phyloP scores from a whole-genome alignment of 495 filamentous ascomycete species.

The Aspergillus leporis region DNA sequence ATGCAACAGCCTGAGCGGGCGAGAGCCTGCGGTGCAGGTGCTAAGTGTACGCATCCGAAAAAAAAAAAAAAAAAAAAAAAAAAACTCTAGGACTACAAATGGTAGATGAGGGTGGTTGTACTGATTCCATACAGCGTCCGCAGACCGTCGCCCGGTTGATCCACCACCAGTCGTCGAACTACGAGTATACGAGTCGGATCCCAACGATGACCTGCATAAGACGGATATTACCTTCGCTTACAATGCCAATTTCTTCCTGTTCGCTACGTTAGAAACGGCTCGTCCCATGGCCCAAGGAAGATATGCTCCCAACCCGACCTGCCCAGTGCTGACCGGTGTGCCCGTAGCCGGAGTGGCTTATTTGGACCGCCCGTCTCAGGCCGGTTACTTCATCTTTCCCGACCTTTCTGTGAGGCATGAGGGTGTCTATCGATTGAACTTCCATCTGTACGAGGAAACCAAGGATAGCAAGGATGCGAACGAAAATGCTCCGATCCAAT shows the following conservation, averaged over 20 bases:
- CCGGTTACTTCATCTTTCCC: slow-evolving; percentile 97
- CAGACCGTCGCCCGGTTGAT: slow-evolving; percentile 94
- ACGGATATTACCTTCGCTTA: slow-evolving; percentile 88
- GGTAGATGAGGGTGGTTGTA: slow-evolving; percentile 3
- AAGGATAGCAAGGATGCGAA: slow-evolving; percentile 74
- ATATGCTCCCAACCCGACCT: slow-evolving; percentile 63
- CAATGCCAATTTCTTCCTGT: slow-evolving; percentile 98
- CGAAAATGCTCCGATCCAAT: slow-evolving; percentile 41
- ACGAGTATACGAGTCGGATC: slow-evolving; percentile 80
- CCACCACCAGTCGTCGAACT: slow-evolving; percentile 96
- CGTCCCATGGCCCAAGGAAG: slow-evolving; percentile 84
- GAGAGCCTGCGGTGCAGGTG: slow-evolving; percentile 93
- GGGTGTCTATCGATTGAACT: slow-evolving; percentile 83
- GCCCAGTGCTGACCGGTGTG: slow-evolving; percentile 89
- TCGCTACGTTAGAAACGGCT: slow-evolving; percentile 85
- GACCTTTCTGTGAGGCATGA: slow-evolving; percentile 97
- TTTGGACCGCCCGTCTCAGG: slow-evolving; percentile 84
- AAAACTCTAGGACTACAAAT: not conserved
- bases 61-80: no score
- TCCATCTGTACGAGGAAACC: slow-evolving; percentile 90
- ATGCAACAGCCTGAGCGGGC: slow-evolving; percentile 95
- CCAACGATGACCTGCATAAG: slow-evolving; percentile 46
- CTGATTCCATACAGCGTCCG: slow-evolving; percentile 63
- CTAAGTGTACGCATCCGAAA: slow-evolving; percentile 70
- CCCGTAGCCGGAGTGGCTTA: slow-evolving; percentile 97